Base-by-base conservation (phyloP, 352 stramenopile species). In the Pythium monospermum region DNA sequence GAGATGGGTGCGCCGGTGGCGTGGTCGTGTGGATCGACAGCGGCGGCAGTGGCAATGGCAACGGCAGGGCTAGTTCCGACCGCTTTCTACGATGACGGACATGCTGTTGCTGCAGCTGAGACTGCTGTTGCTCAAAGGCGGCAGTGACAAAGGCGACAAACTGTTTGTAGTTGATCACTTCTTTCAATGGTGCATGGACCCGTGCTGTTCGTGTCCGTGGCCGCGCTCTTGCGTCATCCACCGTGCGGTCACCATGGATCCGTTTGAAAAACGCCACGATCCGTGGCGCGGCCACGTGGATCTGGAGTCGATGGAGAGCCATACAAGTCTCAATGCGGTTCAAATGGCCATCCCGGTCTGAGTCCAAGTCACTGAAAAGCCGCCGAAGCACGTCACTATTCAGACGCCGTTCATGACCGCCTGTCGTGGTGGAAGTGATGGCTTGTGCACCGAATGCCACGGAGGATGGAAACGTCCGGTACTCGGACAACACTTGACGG, bases 291-390 rank as follows among this genome's bases (percentile, higher is more conserved):
- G 73, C 53, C 2, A 91, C 71, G 2, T 64, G 45, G 47, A 93
- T 74, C 26, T 85, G 77, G 13, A 93, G 59, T 1, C 82, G 73
- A 53, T 91, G 73, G 4, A 93, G 63, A 18, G 79, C 82, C 31
- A 93, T 69, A 16, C 68, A 90, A 19, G 62, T 78, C 53, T 93
- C 77, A 31, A 90, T 71, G 2, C 77, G 76, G 44, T 85, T 90
- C 39, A 93, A 52, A 31, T 74, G 70, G 1, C 82, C 76, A 43
- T 93, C 79, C 25, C 62, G 72, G 45, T 93, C 71, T 0, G 53
- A 47, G 46, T 93, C 82, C 36, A 93, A 50, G 43, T 90, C 77
- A 31, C 64, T 86, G 45, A 93, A 93, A n/a, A 93, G 75, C 2
- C 80, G 70, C 1, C 82, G 76, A 35, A 93, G 52, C 8, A 90